These are phyloP conservation scores for Claviceps digitariae DNA, from an alignment of 2,329 filamentous ascomycete genomes.

Conservation along the genomic window DNA sequence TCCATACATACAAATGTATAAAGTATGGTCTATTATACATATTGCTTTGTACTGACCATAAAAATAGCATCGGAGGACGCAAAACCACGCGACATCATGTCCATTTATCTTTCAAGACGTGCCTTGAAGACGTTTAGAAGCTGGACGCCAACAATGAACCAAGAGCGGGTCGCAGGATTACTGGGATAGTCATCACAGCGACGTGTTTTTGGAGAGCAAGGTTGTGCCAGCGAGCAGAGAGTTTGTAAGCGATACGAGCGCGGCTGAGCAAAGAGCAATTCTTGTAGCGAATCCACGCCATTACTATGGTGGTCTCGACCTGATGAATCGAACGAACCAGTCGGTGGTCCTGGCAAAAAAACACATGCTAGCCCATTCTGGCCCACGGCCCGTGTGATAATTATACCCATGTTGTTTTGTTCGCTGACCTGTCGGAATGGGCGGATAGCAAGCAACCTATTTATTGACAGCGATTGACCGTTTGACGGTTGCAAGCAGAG, in stretches of 20 bases:
- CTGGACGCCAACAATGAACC: no score
- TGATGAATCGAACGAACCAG: not conserved
- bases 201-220: not conserved
- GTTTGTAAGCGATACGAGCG: not conserved
- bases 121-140: no score
- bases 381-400: not conserved
- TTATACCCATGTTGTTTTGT: not conserved
- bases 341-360: not conserved
- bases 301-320: not conserved
- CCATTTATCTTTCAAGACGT: no score
- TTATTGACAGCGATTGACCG: not conserved
- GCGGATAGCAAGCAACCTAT: not conserved
- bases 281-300: not conserved
- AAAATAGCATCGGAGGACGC: no score
- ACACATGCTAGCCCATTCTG: not conserved
- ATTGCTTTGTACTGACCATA: no score
- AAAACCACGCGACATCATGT: no score
- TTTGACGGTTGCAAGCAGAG: no score
- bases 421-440: not conserved
- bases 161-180: not conserved
- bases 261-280: not conserved
- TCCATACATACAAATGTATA: no score
- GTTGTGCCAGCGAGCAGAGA: not conserved
- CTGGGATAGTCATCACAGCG: not conserved
- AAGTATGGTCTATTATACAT: no score